Evolutionary conservation across 2,329 filamentous ascomycete genomes (phyloP).

Genomic region (Xylariaceae sp.): DNA sequence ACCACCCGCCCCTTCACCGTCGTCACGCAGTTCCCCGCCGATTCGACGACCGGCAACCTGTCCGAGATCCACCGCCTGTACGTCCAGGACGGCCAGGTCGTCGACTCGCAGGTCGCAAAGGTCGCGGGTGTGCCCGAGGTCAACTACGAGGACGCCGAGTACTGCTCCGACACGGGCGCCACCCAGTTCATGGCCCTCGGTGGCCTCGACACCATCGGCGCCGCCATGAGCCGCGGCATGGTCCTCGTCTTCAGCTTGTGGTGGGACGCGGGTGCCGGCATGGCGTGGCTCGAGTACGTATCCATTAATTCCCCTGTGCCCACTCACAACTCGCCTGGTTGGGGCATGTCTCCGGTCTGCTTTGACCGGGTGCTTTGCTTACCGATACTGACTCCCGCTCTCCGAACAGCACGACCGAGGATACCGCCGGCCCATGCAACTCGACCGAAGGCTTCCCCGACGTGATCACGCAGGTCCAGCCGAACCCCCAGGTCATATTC

Average conservation of each 20-base stretch:
- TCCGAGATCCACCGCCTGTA: conserved; percentile 28
- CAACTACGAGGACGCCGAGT: conserved; percentile 23
- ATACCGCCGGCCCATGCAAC: conserved; percentile 42
- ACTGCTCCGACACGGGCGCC: conserved; percentile 27
- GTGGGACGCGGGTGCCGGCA: conserved; percentile 41
- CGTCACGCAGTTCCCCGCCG: conserved; percentile 29
- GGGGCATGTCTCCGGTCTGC: too few relatives aligned
- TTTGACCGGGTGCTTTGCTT: too few relatives aligned
- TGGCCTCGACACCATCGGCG: conserved; percentile 34
- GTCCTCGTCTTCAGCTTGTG: conserved; percentile 44
- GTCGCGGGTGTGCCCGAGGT: conserved; percentile 25
- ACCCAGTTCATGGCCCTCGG: conserved; percentile 28
- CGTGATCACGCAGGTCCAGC: conserved; percentile 34
- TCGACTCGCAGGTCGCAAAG: conserved; percentile 23
- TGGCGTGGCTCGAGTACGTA: conserved; percentile 52
- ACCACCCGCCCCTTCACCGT: conserved; percentile 28
- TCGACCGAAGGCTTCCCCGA: conserved; percentile 38
- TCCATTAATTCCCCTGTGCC: too few relatives aligned
- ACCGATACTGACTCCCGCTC: too few relatives aligned
- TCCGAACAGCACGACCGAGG: conserved; percentile 36
- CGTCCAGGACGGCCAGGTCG: conserved; percentile 27
- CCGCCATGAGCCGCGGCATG: conserved; percentile 37
- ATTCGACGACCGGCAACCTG: conserved; percentile 20
- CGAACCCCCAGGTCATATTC: conserved; percentile 43
- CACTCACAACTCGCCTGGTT: too few relatives aligned